Base-by-base conservation (phyloP, 1,139 yeast genomes). In the Candida sojae region DNA sequence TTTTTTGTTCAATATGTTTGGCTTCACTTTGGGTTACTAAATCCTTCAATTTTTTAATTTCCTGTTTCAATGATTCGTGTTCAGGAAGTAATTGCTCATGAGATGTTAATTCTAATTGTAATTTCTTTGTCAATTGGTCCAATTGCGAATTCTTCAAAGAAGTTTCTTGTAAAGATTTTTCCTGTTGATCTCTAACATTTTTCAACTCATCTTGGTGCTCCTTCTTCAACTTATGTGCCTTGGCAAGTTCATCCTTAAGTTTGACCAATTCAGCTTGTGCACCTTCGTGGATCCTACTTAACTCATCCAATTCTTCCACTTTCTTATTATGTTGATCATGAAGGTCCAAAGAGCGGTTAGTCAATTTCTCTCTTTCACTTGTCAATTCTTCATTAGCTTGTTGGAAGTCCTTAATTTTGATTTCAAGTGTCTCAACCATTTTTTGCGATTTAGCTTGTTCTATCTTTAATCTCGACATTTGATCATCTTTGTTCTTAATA, bases 241-340 rank as follows among this genome's bases (percentile, higher is more conserved):
- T 12, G 23, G 46, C 34, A 23, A 49, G 35, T 30, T 45, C 32
- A 10, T 38, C 26, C 30, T 46, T 46, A 9, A 48, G 38, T 23
- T 29, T 50, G 32, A 36, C 45, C 32, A 49, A 44, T 34, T 49
- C 50, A 2, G 39, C 42, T 23, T 42, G 50, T 2, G 53, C 46
- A 7, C 38, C 46, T 13, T 58, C 56, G 46, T 61, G 63, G 21
- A 64, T 60, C 6, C 46, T 45, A 4, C 49, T 50, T 29, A 68
- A 48, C 10, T 53, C 47, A 5, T 53, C 50, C n/a, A 61, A 48
- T 43, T 63, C 64, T 8, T 48, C 50, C 4, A 51, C 45, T 12
- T 43, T 67, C 59, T 40, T 77, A 51, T 62, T 76, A 67, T 40
- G 59, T 52, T 48, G 71, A 60, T 46, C 35, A 37, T 53, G 46